phyloP scores from a whole-genome alignment of 225 moss, liverwort and hornwort genomes.

The Anthoceros angustus region DNA sequence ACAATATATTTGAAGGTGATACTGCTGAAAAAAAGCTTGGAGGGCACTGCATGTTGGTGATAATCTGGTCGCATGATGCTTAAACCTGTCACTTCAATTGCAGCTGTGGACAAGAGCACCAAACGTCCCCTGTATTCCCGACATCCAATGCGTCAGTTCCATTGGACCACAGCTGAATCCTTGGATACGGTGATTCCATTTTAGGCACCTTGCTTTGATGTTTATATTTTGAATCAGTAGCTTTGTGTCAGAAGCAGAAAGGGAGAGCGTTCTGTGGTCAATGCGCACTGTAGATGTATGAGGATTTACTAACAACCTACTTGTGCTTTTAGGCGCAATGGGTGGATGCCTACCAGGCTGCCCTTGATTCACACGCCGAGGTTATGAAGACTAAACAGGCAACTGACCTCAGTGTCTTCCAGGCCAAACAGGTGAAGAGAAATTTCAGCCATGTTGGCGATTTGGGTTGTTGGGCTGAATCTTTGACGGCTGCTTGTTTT shows the following conservation, averaged over 20 bases:
- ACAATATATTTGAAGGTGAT: too few species aligned
- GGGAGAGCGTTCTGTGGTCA: too few species aligned
- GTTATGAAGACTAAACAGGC: conserved; percentile 33
- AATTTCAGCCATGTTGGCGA: not conserved
- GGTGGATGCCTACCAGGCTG: conserved; percentile 39
- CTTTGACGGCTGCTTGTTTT: not conserved
- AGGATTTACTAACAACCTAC: conserved; percentile 12
- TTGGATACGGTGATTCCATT: conserved; percentile 38
- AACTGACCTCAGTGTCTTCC: conserved; percentile 41
- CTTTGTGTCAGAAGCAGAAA: too few species aligned
- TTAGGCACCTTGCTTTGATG: not conserved
- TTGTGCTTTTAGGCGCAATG: conserved; percentile 44
- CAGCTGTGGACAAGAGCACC: conserved; percentile 58
- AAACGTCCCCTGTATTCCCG: conserved; percentile 58
- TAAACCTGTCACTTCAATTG: not conserved
- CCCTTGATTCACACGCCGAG: conserved; percentile 45
- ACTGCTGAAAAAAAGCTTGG: conserved; percentile 8
- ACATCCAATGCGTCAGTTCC: conserved; percentile 69
- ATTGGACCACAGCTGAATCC: conserved; percentile 57
- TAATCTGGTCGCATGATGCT: conserved; percentile 41
- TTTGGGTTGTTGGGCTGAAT: not conserved
- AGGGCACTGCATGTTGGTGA: conserved; percentile 29
- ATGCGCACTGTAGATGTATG: too few species aligned
- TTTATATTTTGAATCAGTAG: not conserved
- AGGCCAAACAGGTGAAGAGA: conserved; percentile 37